Conservation (phyloP, 139 green algal species). For the Picochlorum sp. region DNA sequence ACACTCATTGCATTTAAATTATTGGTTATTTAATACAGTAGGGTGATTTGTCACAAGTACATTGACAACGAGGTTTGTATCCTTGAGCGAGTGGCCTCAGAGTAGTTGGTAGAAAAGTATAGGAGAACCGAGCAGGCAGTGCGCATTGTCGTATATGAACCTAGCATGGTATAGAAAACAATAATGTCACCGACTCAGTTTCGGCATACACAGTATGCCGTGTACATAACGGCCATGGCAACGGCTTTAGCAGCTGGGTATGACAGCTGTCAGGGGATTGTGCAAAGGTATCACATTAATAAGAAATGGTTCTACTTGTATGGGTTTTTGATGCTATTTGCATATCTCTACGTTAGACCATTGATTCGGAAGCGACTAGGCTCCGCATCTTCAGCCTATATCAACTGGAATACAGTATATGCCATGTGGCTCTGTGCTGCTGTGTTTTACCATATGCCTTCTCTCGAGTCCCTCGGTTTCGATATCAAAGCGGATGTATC, state of each 20-base stretch:
- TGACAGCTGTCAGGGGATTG: conserved; percentile 27
- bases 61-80: too few species aligned
- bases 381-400: conserved; percentile 57
- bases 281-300: conserved; percentile 57
- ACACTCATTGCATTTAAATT: too few species aligned
- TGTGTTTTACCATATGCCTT: conserved; percentile 76
- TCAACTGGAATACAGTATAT: conserved; percentile 74
- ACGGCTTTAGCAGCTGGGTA: conserved; percentile 10
- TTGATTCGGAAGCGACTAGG: conserved; percentile 63
- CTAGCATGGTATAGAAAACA: too few species aligned
- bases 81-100: too few species aligned
- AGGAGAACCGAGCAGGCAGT: not conserved
- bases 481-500: conserved; percentile 68
- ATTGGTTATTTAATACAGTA: too few species aligned
- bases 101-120: too few species aligned
- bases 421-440: conserved; percentile 72
- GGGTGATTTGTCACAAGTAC: too few species aligned
- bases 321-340: conserved; percentile 36
- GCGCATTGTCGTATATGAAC: not conserved
- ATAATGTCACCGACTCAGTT: conserved; percentile 9
- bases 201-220: conserved; percentile 9
- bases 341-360: conserved; percentile 73
- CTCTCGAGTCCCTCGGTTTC: conserved; percentile 58
- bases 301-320: conserved; percentile 73
- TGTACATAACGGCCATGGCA: conserved; percentile 9